Evolutionary conservation across 345 rosid genomes (phyloP).

Genomic region (Syzygium aromaticum): DNA sequence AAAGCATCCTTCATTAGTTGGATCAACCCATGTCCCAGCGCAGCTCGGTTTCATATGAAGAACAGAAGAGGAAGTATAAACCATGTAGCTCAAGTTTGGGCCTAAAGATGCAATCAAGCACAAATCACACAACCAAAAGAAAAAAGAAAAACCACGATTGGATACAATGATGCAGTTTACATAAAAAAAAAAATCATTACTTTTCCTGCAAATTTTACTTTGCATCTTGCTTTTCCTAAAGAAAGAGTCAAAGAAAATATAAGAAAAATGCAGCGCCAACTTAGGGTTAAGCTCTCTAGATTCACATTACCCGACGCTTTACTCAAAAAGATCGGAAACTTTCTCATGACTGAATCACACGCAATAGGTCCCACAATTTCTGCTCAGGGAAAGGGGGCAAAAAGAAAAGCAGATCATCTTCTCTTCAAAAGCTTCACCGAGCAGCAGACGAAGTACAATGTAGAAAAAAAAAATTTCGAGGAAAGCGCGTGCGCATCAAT

Average conservation of each 20-base stretch:
- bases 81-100: not conserved
- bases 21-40: not conserved
- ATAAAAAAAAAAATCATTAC: not conserved
- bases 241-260: not conserved
- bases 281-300: not conserved
- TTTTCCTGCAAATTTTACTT: not conserved
- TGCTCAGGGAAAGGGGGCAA: not conserved
- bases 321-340: not conserved
- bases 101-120: not conserved
- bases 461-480: not conserved
- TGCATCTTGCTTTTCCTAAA: not conserved
- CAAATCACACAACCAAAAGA: not conserved
- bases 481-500: not conserved
- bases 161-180: not conserved
- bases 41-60: not conserved
- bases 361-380: not conserved
- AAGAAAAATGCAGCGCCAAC: not conserved
- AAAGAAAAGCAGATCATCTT: not conserved
- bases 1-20: not conserved
- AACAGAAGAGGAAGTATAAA: not conserved
- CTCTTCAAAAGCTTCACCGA: not conserved
- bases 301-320: not conserved
- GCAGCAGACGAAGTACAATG: not conserved
- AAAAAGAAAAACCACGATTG: not conserved
- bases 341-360: not conserved